phyloP scores from a whole-genome alignment of 164 flowering plant genomes.

The Tinospora cordifolia region DNA sequence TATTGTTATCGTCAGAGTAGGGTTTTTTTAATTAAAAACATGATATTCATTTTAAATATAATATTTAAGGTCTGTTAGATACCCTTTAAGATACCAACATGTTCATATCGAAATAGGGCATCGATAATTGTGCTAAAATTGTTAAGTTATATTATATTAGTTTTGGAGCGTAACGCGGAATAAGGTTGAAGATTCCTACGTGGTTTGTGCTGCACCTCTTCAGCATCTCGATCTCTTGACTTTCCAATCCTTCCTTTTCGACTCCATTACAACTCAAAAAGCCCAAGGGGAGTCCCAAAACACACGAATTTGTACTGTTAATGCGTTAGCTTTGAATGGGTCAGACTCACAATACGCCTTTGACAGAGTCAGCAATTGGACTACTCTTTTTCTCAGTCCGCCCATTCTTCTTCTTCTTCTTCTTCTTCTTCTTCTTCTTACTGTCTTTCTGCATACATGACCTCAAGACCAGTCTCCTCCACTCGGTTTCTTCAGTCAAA shows the following conservation, averaged over 20 bases:
- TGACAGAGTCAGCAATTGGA: slow-evolving; percentile 3
- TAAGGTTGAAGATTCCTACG: background rate
- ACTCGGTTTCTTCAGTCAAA: slow-evolving; percentile 1
- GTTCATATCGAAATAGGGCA: no score
- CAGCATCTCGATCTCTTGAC: background rate
- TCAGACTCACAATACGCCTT: background rate
- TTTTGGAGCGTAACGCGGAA: background rate
- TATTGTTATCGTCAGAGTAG: no score
- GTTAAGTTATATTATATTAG: no score
- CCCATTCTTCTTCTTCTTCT: background rate
- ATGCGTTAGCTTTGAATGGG: background rate
- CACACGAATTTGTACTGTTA: background rate
- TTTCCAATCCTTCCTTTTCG: background rate
- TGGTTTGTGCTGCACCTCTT: background rate
- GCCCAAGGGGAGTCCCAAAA: background rate
- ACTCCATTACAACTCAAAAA: background rate
- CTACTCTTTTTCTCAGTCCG: no score
- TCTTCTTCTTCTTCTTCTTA: background rate
- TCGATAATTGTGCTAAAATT: no score
- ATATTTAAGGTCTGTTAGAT: no score
- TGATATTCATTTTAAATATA: no score
- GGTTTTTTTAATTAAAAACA: no score
- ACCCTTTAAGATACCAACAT: no score
- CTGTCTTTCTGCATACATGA: no score
- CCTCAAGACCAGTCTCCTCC: background rate